Evolutionary conservation across 2,329 filamentous ascomycete species (phyloP).

Genomic region (Botrytis fabae): DNA sequence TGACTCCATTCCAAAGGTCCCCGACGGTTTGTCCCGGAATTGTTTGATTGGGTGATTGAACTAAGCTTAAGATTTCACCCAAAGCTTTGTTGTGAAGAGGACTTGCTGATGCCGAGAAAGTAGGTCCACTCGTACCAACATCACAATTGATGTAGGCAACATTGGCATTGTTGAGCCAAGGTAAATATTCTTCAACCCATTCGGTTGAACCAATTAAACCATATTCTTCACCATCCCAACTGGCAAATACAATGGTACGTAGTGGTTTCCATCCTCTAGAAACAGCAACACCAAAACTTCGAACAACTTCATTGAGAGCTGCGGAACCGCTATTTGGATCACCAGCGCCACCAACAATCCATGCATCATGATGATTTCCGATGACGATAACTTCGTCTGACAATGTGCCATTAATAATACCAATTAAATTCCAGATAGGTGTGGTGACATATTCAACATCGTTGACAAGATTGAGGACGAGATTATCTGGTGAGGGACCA

Average conservation of each 20-base stretch:
- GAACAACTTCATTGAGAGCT: conserved; percentile 74
- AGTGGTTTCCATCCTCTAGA: conserved; percentile 78
- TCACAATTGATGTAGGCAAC: conserved; percentile 81
- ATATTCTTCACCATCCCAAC: conserved; percentile 75
- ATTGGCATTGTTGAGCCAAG: conserved; percentile 70
- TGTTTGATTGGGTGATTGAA: conserved; percentile 46
- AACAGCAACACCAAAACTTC: conserved; percentile 70
- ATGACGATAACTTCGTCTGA: conserved; percentile 86
- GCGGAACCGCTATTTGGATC: conserved; percentile 84
- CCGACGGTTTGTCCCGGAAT: conserved; percentile 43
- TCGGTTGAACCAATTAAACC: conserved; percentile 79
- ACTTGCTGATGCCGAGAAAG: conserved; percentile 56
- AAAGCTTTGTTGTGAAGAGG: conserved; percentile 65
- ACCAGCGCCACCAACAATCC: conserved; percentile 80
- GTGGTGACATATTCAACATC: conserved; percentile 80
- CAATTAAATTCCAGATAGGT: conserved; percentile 88
- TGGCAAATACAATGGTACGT: conserved; percentile 85
- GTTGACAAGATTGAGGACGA: conserved; percentile 73
- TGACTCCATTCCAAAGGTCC: conserved; percentile 53
- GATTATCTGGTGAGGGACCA: conserved; percentile 64
- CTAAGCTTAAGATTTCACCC: conserved; percentile 53
- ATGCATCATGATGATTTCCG: conserved; percentile 90
- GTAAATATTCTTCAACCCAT: conserved; percentile 81
- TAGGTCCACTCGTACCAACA: conserved; percentile 61
- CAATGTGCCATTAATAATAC: conserved; percentile 84